Evolutionary conservation across 2,329 filamentous ascomycete species (phyloP), one percentile per base, ranked within the genome.

Genomic region (Aspergillus sp.): DNA sequence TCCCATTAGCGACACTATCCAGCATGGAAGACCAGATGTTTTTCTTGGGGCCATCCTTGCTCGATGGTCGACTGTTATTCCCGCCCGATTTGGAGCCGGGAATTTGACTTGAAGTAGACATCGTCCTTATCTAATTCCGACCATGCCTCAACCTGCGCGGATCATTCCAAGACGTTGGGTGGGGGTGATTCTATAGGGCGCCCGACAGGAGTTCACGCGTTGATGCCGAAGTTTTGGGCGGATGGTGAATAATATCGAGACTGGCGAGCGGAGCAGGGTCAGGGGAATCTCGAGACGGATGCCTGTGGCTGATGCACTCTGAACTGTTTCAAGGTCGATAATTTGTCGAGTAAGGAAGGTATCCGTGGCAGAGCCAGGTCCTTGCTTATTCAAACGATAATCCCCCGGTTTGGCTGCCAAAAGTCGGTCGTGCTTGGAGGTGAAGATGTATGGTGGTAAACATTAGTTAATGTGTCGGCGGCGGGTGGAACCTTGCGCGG

Each of bases 1-100:
- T 94, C 54, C 88, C 89, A 68, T 87, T 95, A 57, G 90, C 89
- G 56, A 93, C 90, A 42, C 82, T 85, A 67, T 94, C 88, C 54
- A 96, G 77, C 86, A 96, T 88, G 36, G 88, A 90, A 48, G 86
- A 90, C 91, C 91, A 96, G 68, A 96, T 84, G 64, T 95, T 88
- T 69, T 88, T 88, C 72, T 88, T 90, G 51, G 73, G 70, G 36
- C 71, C 71, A 65, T 85, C 84, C 57, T 86, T 84, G 67, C 74
- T 77, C 31, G 67, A 62, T 30, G 69, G 65, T 39, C 67, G 63
- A 57, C 67, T 70, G 50, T 64, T 61, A 42, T 53, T 55, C 43
- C 58, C 57, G 34, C 52, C 55, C 46, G 51, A 51, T 49, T 60
- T 64, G 39, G 58, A 54, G 42, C 59, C 62, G 45, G 57, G 59